Evolutionary conservation across 129 eudicot genomes (phyloP).

Genomic region (Lactuca sativa): DNA sequence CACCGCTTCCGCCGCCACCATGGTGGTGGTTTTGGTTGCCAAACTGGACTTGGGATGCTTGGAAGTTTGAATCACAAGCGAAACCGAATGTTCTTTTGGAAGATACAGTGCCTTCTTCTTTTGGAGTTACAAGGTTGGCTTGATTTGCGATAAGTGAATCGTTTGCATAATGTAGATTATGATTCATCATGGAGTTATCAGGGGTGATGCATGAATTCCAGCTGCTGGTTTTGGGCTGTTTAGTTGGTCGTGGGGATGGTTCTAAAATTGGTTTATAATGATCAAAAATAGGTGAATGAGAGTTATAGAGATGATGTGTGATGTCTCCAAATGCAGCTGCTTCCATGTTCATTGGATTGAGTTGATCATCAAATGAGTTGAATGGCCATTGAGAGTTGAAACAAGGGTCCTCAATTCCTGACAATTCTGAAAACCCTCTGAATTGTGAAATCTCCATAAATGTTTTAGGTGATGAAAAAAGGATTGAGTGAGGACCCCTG

Average conservation of each 20-base stretch:
- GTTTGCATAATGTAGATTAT: slow-evolving; percentile 18
- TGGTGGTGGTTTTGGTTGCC: slow-evolving; percentile 14
- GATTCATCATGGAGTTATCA: slow-evolving; percentile 33
- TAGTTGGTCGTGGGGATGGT: slow-evolving; percentile 45
- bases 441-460: slow-evolving; percentile 58
- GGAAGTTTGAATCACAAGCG: background rate
- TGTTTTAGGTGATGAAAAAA: slow-evolving; percentile 1
- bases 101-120: slow-evolving; percentile 42
- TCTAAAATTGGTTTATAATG: slow-evolving; percentile 22
- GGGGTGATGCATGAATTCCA: slow-evolving; percentile 32
- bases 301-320: background rate
- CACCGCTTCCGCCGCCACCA: slow-evolving; percentile 7
- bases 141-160: slow-evolving; percentile 4
- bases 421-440: slow-evolving; percentile 49
- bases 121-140: slow-evolving; percentile 30
- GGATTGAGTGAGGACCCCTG: slow-evolving; percentile 13
- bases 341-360: slow-evolving; percentile 27
- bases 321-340: slow-evolving; percentile 38
- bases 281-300: slow-evolving; percentile 20
- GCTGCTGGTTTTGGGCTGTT: slow-evolving; percentile 45
- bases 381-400: slow-evolving; percentile 53
- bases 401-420: slow-evolving; percentile 68
- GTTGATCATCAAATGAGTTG: slow-evolving; percentile 49
- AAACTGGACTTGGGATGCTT: slow-evolving; percentile 17
- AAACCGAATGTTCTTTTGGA: slow-evolving; percentile 21